Evolutionary conservation across 148 eudicot species (phyloP), one percentile per base, ranked within the genome.

Genomic region (Camellia granthamiana): DNA sequence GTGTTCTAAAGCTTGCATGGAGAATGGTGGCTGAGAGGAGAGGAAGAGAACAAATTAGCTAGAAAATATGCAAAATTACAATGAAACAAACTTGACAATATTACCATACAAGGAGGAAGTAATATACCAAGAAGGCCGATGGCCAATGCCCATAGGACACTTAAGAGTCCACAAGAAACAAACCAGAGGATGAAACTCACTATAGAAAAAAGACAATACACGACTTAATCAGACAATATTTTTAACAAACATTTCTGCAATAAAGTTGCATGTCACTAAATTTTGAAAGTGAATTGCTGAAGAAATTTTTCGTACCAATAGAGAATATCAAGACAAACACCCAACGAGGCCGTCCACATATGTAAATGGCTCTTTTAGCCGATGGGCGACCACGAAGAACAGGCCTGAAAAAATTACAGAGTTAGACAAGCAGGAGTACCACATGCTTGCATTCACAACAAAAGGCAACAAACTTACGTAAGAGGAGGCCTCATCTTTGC

Each of bases 401-500:
- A 89, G 98, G 98, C 86, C 97, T 95, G 79, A 73, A 67, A 74
- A 56, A 42, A 84, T 72, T 64, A 78, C 62, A 72, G 47, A 75
- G 49, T 61, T 74, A 79, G 46, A 76, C 72, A 81, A 84, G 81
- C 18, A 77, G 64, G 73, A 79, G 2, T 41, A 79, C 55, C 15
- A 72, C 79, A 69, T 43, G 49, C 52, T 23, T 16, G 60, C 65
- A 55, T 44, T 47, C 60, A 76, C 61, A 76, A 62, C 18, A 21
- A 79, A 69, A 68, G 46, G 10, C 56, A 75, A 75, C 65, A 61
- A 41, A 84, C 99, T 88, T 83, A 96, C 99, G 98, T 93, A 69
- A 90, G 97, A 65, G 98, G 90, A 69, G 99, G 99, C 86, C 99
- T 93, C 99, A 96, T 96, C 83, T 96, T 96, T 75, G 99, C 99